Percentiles rank a stretch among this genome's conserved stretches.
phyloP scores from a whole-genome alignment of 148 eudicot species.

The Rhododendron williamsianum region DNA sequence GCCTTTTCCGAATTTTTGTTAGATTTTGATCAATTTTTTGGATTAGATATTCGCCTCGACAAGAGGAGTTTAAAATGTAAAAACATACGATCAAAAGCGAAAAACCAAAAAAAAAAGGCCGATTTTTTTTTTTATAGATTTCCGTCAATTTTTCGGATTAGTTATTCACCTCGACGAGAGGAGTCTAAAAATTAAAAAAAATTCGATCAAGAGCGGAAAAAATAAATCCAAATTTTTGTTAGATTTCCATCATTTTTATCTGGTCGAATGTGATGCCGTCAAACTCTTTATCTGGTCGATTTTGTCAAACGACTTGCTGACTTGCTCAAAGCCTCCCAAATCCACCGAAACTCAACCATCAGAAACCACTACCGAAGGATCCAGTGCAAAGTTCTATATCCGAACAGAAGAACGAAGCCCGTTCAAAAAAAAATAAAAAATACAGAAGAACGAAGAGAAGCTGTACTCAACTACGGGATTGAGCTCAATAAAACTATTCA shows the following conservation, averaged over 20 bases:
- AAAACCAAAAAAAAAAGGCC: too few relatives aligned
- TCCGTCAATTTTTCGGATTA: too few relatives aligned
- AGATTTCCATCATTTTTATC: not conserved
- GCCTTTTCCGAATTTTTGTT: too few relatives aligned
- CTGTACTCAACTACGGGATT: not conserved
- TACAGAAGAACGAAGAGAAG: conserved; percentile 1
- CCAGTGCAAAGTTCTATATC: not conserved
- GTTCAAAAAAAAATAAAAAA: too few relatives aligned
- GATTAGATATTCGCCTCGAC: not conserved
- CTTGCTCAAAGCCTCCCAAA: not conserved
- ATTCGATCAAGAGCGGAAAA: too few relatives aligned
- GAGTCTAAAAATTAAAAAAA: too few relatives aligned
- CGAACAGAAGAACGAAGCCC: not conserved
- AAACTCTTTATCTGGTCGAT: conserved; percentile 1
- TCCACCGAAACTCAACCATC: not conserved
- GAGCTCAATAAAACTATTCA: not conserved
- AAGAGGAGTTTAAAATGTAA: not conserved
- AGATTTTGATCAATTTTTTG: too few relatives aligned
- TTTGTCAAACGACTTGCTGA: not conserved
- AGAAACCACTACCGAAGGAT: conserved; percentile 2
- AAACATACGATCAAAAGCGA: not conserved
- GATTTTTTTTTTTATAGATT: too few relatives aligned
- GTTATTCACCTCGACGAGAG: too few relatives aligned
- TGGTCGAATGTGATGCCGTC: not conserved
- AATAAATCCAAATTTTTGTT: not conserved